Evolutionary conservation across 169 alveolate genomes (phyloP).

Genomic region (Eimeria maxima): DNA sequence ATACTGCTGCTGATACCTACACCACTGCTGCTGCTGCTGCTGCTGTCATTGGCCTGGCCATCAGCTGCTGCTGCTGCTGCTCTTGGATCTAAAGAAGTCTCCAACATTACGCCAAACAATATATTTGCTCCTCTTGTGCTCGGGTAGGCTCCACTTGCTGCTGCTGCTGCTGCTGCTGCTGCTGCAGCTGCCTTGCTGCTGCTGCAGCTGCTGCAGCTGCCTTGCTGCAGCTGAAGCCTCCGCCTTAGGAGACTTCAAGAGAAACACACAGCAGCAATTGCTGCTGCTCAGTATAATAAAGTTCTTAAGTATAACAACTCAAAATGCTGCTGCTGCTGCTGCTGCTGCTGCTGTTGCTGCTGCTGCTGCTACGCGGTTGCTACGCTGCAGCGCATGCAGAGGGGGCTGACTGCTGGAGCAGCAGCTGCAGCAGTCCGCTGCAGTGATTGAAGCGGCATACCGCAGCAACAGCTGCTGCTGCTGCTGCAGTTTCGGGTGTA

Average conservation of each 20-base stretch:
- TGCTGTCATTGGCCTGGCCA: background rate
- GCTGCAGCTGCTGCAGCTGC: background rate
- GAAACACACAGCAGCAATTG: background rate
- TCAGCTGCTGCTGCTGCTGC: conserved; percentile 26
- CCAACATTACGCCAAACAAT: background rate
- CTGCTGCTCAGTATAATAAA: background rate
- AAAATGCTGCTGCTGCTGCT: background rate
- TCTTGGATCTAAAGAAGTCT: background rate
- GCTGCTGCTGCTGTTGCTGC: too few relatives aligned
- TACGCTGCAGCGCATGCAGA: too few relatives aligned
- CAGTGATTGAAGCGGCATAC: background rate
- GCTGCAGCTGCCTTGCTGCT: background rate
- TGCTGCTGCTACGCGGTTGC: too few relatives aligned
- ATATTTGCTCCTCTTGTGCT: background rate
- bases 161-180: too few relatives aligned
- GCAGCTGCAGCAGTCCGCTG: background rate
- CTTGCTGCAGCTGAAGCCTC: conserved; percentile 8
- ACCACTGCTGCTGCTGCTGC: conserved; percentile 47
- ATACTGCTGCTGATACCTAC: conserved; percentile 25
- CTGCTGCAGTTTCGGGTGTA: conserved; percentile 31
- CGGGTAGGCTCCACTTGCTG: conserved; percentile 4
- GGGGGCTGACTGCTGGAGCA: too few relatives aligned
- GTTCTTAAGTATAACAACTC: too few relatives aligned
- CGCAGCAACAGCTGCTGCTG: background rate
- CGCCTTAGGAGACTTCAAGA: background rate